Base-by-base conservation (phyloP, 2,329 filamentous ascomycete genomes). In the Chaetomiaceae sp. region DNA sequence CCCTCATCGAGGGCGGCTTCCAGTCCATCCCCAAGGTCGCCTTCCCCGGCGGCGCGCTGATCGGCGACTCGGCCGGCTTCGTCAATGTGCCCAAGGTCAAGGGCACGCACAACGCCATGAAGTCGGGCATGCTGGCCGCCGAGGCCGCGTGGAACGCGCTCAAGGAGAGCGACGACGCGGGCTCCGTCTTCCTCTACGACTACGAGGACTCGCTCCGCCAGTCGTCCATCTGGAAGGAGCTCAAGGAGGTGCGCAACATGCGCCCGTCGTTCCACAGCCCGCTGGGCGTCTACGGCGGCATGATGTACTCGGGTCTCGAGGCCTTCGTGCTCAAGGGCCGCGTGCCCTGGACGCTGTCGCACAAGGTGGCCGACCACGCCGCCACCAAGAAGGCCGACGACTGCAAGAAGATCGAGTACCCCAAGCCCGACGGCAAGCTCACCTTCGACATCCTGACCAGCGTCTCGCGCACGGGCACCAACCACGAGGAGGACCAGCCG, bases 41-140 rank as follows among this genome's bases (percentile, higher is more conserved):
- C 19, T 99, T 99, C 71, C 93, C 93, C 20, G 93, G 93, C 54
- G 93, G 93, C 51, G 93, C 93, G 41, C 76, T 99, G 39, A 95
- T 99, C 60, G 93, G 93, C 48, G 93, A 99, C 70, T 95, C 91
- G 16, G 93, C 93, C 23, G 93, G 93, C 5, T 96, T 99, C 65
- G 78, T 99, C 69, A 99, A 99, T 65, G 87, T 99, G 14, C 93
- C 93, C 58, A 99, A 99, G 75, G 89, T 99, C 70, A 99, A 99
- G 74, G 93, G 93, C 51, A 96, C 92, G 0, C 93, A 99, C 70
- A 96, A 93, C 42, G 90, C 93, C 46, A 97, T 99, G 89, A 89
- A 91, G 65, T 95, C 89, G 1, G 93, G 92, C 55, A 97, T 99
- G 87, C 77, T 99, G 44, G 93, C 93, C 5, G 93, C 92, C 37